Evolutionary conservation across 805 yeast species (phyloP), one percentile per base, ranked within the genome.

Genomic region (Saccharomycopsis capsularis): DNA sequence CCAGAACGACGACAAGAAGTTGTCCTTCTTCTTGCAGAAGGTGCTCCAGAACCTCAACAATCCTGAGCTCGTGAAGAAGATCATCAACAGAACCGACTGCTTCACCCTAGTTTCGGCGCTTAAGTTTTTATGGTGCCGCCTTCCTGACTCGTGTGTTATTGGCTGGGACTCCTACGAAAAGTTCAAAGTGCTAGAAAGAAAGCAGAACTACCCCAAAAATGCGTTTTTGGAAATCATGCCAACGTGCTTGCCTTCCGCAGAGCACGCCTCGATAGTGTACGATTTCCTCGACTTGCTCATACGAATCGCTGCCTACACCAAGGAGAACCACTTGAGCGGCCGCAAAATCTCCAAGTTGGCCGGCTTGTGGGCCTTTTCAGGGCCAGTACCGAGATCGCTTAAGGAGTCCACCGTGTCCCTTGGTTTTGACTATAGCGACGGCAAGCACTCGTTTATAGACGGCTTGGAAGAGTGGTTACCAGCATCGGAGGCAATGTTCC

Each of bases 181-280:
- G 49, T 89, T 83, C 62, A 81, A 75, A 56, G 68, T 74, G 21
- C 68, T 75, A 44, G 95, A 88, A 60, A 70, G 70, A 36, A 81
- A 79, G 47, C 77, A 79, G 1, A 76, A 78, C 4, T 85, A 70
- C 59, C 89, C 93, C 1, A 74, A 76, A 56, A 76, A 75, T 53
- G 86, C 95, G 0, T 89, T 89, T 60, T 65, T 85, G 40, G 82
- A 82, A 44, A 76, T 84, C 49, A 85, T 89, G 87, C 96, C 96
- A 1, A 80, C 79, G 53, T 85, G 95, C 63, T 69, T 87, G 21
- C 75, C 83, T 2, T 81, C 93, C 0, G 87, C 93, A 2, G 82
- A 91, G 3, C 96, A 88, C 65, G 95, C 95, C 0, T 82, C 93
- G 1, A 86, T 90, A 3, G 91, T 86, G 3, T 86, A 85, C 62